phyloP scores from a whole-genome alignment of 73 alveolate species.

The Paramecium bursaria region DNA sequence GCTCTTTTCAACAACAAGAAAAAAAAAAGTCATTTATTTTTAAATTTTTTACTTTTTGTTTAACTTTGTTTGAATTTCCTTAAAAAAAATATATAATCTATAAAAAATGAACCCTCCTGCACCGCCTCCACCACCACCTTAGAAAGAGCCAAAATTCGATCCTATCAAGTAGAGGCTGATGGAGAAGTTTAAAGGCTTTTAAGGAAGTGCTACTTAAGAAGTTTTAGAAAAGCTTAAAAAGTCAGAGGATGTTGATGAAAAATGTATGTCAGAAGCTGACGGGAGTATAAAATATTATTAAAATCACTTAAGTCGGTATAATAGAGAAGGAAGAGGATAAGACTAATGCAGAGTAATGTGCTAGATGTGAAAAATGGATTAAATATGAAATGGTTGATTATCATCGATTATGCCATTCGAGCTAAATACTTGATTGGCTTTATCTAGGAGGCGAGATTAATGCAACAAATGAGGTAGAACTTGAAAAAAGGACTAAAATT shows the following conservation, averaged over 20 bases:
- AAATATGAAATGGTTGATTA: not conserved
- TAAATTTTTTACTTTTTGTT: too few relatives aligned
- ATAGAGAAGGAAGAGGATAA: conserved; percentile 3
- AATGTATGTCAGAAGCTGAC: conserved; percentile 48
- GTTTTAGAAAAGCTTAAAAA: not conserved
- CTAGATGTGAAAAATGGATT: conserved; percentile 60
- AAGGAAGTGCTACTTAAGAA: conserved; percentile 34
- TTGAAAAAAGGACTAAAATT: not conserved
- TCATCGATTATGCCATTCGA: conserved; percentile 21
- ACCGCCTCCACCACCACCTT: conserved; percentile 56
- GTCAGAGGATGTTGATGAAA: conserved; percentile 46
- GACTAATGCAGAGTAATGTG: conserved; percentile 8
- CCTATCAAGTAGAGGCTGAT: not conserved
- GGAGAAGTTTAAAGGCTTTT: not conserved
- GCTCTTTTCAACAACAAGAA: too few relatives aligned
- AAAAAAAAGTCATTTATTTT: too few relatives aligned
- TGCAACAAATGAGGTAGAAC: conserved; percentile 38
- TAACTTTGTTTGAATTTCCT: too few relatives aligned
- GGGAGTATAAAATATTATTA: too few relatives aligned
- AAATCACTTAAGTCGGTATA: conserved; percentile 19
- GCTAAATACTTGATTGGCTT: conserved; percentile 45
- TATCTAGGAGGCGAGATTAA: conserved; percentile 41
- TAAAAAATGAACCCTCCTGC: conserved; percentile 41
- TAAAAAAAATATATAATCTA: too few relatives aligned
- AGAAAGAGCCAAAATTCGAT: not conserved